Percentiles rank a stretch among this genome's conserved stretches.
Conservation (phyloP, 805 yeast genomes). For the Candida verbasci region DNA sequence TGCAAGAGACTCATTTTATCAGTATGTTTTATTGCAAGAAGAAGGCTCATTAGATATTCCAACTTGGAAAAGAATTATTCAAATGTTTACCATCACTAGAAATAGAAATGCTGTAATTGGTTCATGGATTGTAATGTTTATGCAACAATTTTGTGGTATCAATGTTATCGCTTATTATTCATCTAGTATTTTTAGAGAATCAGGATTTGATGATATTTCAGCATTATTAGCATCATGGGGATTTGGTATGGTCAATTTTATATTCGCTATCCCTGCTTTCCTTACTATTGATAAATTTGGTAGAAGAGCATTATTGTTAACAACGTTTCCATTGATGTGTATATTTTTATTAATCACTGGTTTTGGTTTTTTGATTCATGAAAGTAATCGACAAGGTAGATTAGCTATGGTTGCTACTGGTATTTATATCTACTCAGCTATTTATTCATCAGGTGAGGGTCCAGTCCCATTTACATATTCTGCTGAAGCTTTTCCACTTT, state of each 20-base stretch:
- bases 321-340: slow-evolving; percentile 64
- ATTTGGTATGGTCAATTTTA: slow-evolving; percentile 74
- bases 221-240: slow-evolving; percentile 83
- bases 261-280: slow-evolving; percentile 80
- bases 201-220: slow-evolving; percentile 57
- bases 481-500: slow-evolving; percentile 77
- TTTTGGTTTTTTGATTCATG: slow-evolving; percentile 65
- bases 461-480: slow-evolving; percentile 88
- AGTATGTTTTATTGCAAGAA: slow-evolving; percentile 54
- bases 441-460: slow-evolving; percentile 83
- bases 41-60: slow-evolving; percentile 49
- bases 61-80: slow-evolving; percentile 43
- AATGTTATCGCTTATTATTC: slow-evolving; percentile 86
- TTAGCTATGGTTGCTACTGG: slow-evolving; percentile 64
- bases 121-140: slow-evolving; percentile 77
- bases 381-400: slow-evolving; percentile 41
- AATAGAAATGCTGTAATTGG: slow-evolving; percentile 80
- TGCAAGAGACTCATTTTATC: slow-evolving; percentile 62
- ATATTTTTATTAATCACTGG: slow-evolving; percentile 57
- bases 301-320: slow-evolving; percentile 55
- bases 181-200: slow-evolving; percentile 65
- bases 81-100: slow-evolving; percentile 68
- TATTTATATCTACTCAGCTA: slow-evolving; percentile 56
- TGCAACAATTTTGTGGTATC: slow-evolving; percentile 90
- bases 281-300: slow-evolving; percentile 77